Conservation (phyloP, 352 stramenopile genomes). For the Phytophthora crassamura region DNA sequence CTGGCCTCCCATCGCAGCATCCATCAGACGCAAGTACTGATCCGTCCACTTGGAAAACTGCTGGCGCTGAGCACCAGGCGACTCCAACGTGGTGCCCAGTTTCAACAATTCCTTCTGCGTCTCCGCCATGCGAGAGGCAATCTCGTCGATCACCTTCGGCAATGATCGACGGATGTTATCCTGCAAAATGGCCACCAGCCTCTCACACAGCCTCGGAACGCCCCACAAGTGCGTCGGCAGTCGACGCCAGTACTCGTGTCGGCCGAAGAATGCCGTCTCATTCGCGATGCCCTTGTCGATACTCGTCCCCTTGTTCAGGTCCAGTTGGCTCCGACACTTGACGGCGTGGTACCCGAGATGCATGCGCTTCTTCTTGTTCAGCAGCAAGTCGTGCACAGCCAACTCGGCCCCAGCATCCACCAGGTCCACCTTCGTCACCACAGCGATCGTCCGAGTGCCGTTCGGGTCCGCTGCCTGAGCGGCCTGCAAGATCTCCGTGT, state of each 20-base stretch:
- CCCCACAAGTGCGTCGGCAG: constrained; percentile 45
- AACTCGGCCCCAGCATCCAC: constrained; percentile 83
- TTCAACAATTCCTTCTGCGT: constrained; percentile 25
- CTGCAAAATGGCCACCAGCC: constrained; percentile 56
- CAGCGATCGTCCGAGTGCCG: constrained; percentile 80
- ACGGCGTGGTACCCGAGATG: constrained; percentile 86
- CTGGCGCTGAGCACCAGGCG: constrained; percentile 33
- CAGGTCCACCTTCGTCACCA: constrained; percentile 91
- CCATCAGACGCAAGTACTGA: no score
- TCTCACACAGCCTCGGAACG: constrained; percentile 37
- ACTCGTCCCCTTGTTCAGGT: constrained; percentile 58
- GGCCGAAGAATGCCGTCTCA: constrained; percentile 65
- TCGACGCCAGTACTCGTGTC: constrained; percentile 54
- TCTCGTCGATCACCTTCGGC: constrained; percentile 53
- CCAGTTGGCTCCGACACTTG: constrained; percentile 82
- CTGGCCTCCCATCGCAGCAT: no score
- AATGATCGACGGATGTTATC: constrained; percentile 55
- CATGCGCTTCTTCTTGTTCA: constrained; percentile 77
- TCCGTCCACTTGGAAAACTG: no score
- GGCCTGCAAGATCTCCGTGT: constrained; percentile 81
- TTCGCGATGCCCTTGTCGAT: constrained; percentile 58
- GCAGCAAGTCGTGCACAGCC: constrained; percentile 73
- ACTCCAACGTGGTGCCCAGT: constrained; percentile 39
- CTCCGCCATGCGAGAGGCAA: constrained; percentile 33
- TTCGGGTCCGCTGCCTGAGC: constrained; percentile 70